Conservation (phyloP, 768 basidiomycete species). For the Cystofilobasidium capitatum region DNA sequence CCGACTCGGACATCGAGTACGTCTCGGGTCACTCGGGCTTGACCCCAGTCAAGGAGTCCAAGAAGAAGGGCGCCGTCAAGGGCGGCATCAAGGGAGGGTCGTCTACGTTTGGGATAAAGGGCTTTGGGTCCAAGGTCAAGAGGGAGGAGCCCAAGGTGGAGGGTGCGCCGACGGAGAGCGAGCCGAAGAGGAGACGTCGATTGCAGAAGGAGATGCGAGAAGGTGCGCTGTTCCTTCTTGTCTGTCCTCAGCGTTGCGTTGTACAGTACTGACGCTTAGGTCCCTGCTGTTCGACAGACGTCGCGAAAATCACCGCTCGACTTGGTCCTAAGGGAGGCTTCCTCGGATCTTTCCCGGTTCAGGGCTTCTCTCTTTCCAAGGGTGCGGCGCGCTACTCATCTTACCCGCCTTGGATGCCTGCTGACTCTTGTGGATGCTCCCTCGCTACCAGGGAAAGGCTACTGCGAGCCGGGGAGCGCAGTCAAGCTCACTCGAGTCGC, state of each 20-base stretch:
- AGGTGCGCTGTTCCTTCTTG: not conserved
- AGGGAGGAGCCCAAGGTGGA: not conserved
- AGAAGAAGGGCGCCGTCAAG: not conserved
- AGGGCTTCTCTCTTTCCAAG: slow-evolving; percentile 13
- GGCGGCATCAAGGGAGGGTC: too few species aligned
- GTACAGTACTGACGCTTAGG: too few species aligned
- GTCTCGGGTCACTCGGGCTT: slow-evolving; percentile 8
- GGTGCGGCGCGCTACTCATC: not conserved
- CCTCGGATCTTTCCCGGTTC: slow-evolving; percentile 13
- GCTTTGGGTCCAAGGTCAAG: not conserved
- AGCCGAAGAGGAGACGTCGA: not conserved
- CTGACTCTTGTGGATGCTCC: not conserved
- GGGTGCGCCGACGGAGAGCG: not conserved
- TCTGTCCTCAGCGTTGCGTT: not conserved
- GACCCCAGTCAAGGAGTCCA: slow-evolving; percentile 1
- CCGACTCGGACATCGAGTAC: slow-evolving; percentile 13
- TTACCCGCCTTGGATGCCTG: not conserved
- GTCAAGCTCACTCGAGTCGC: not conserved
- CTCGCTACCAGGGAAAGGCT: not conserved
- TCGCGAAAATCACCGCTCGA: not conserved
- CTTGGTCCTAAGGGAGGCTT: slow-evolving; percentile 16
- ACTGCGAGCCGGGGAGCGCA: slow-evolving; percentile 11
- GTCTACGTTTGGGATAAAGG: too few species aligned
- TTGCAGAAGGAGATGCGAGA: not conserved
- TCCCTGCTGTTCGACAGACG: not conserved